Evolutionary conservation across 1,139 yeast genomes (phyloP).

Genomic region (Taphrina populina): DNA sequence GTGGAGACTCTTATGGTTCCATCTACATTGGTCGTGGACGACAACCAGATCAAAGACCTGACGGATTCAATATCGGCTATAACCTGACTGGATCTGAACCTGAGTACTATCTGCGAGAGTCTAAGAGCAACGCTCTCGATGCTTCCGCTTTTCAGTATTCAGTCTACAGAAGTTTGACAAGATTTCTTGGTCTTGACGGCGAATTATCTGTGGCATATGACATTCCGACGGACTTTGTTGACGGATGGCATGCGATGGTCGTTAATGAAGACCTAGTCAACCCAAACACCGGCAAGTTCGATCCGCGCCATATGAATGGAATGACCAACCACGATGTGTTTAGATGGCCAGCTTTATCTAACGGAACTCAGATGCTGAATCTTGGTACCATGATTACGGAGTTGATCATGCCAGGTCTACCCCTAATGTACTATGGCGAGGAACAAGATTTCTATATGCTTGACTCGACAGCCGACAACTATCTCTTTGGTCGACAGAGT

Average conservation of each 20-base stretch:
- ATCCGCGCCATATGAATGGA: constrained; percentile 36
- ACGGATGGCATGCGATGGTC: constrained; percentile 33
- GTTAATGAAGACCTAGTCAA: constrained; percentile 35
- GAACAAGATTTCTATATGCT: constrained; percentile 36
- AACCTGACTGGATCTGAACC: constrained; percentile 29
- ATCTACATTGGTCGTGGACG: constrained; percentile 36
- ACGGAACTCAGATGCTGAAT: constrained; percentile 25
- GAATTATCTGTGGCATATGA: constrained; percentile 26
- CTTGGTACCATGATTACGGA: constrained; percentile 35
- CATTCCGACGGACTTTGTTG: constrained; percentile 24
- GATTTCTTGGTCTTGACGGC: constrained; percentile 35
- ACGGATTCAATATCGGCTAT: constrained; percentile 8
- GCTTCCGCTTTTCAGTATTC: constrained; percentile 36
- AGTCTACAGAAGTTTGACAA: constrained; percentile 30
- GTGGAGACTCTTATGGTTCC: constrained; percentile 34
- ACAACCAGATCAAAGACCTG: constrained; percentile 35
- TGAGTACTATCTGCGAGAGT: constrained; percentile 29
- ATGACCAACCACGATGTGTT: constrained; percentile 37
- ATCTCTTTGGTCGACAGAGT: constrained; percentile 36
- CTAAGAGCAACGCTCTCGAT: constrained; percentile 22
- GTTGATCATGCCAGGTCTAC: constrained; percentile 34
- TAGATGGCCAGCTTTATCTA: constrained; percentile 34
- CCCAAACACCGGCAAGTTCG: constrained; percentile 34
- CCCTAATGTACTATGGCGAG: constrained; percentile 35
- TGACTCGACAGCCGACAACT: constrained; percentile 35